phyloP scores from a whole-genome alignment of 306 rosid species.

The Cucurbita maxima region DNA sequence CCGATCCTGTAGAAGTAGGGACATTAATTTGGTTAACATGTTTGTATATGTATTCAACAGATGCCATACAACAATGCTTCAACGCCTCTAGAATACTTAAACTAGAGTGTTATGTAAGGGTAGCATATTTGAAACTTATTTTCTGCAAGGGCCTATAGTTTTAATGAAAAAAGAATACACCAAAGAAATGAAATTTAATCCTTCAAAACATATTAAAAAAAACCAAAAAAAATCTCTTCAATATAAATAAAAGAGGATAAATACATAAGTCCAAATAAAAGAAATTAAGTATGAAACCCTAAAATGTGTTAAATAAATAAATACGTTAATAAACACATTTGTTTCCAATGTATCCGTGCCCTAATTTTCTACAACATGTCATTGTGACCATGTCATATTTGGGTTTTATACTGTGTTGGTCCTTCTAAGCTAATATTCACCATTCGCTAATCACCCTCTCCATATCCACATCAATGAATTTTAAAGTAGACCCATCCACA shows the following conservation, averaged over 20 bases:
- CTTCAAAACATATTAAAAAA: not conserved
- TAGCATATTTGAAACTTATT: not conserved
- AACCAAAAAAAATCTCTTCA: not conserved
- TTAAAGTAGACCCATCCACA: not conserved
- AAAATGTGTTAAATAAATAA: not conserved
- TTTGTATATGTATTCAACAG: not conserved
- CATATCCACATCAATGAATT: not conserved
- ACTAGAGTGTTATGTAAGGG: not conserved
- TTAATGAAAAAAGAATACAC: no score
- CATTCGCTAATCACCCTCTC: not conserved
- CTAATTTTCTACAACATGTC: not conserved
- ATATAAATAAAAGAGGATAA: not conserved
- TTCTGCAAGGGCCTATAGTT: not conserved
- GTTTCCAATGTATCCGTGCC: not conserved
- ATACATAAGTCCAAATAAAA: not conserved
- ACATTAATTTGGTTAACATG: not conserved
- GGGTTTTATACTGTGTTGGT: not conserved
- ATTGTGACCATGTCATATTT: not conserved
- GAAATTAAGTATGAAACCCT: not conserved
- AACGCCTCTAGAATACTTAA: not conserved
- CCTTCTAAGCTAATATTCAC: not conserved
- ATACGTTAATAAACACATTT: not conserved
- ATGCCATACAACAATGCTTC: not conserved
- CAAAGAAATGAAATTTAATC: not conserved
- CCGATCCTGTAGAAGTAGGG: not conserved